These are phyloP conservation scores for Orychophragmus violaceus DNA, from an alignment of 345 rosid genomes.

Conservation along the genomic window DNA sequence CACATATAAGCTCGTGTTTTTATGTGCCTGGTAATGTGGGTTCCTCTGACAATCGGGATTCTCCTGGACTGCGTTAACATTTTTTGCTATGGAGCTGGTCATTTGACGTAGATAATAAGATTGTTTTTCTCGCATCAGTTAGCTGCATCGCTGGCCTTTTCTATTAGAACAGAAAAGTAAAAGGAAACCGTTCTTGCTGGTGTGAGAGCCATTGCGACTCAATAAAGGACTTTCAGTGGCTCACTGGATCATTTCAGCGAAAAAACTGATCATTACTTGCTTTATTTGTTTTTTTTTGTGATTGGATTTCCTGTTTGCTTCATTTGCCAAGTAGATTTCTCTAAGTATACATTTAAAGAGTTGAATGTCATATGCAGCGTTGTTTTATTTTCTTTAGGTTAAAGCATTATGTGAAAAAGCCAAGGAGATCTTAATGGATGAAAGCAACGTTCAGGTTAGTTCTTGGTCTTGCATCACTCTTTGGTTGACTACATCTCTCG, in stretches of 20 bases:
- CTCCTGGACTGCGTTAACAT: background rate
- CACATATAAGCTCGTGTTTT: conserved; percentile 11
- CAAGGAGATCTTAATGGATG: conserved; percentile 92
- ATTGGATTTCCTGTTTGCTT: background rate
- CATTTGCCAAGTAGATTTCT: background rate
- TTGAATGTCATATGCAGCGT: background rate
- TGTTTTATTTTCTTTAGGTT: conserved; percentile 41
- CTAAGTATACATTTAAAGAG: background rate
- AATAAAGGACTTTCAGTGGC: background rate
- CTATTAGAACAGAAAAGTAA: background rate
- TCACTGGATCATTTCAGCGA: background rate
- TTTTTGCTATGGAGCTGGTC: background rate
- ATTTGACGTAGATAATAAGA: background rate
- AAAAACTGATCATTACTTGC: background rate
- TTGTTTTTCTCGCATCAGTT: background rate
- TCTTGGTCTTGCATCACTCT: conserved; percentile 10
- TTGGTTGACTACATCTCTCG: background rate
- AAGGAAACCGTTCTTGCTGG: background rate
- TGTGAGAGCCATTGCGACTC: conserved; percentile 6
- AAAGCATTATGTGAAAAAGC: conserved; percentile 86
- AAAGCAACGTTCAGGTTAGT: conserved; percentile 96
- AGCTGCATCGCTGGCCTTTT: conserved; percentile 3
- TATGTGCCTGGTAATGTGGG: conserved; percentile 22
- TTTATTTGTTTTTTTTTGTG: background rate
- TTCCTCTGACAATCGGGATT: background rate